Conservation (phyloP, 129 eudicot genomes). For the Saussurea involucrata region DNA sequence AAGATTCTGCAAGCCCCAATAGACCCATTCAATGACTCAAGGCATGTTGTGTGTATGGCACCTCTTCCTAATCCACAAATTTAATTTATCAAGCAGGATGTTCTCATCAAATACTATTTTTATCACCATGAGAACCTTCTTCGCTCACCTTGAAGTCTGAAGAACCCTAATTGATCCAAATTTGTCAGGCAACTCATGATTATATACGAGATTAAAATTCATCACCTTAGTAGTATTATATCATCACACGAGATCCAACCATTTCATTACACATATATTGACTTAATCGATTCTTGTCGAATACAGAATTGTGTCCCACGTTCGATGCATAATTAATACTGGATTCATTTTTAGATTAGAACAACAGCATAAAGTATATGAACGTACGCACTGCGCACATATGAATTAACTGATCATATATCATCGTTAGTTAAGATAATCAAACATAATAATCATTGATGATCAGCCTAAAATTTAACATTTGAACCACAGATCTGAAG, state of each 20-base stretch:
- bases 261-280: background rate
- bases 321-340: background rate
- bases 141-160: background rate
- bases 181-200: background rate
- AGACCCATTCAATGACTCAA: too few relatives aligned
- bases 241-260: background rate
- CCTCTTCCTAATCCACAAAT: background rate
- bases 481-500: background rate
- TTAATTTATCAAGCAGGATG: background rate
- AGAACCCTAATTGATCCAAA: background rate
- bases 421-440: background rate
- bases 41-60: too few relatives aligned
- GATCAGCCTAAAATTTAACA: background rate
- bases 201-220: background rate
- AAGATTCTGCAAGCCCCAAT: too few relatives aligned
- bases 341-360: too few relatives aligned
- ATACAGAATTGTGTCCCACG: background rate
- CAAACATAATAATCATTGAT: background rate
- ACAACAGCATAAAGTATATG: background rate
- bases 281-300: background rate
- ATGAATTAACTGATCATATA: background rate
- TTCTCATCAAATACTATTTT: background rate
- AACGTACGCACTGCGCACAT: background rate
- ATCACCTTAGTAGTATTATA: background rate
- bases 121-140: background rate